A percentile compares a stretch with the other conserved stretches of the same genome.
These are phyloP conservation scores for Micractinium conductrix DNA, from an alignment of 139 green algal genomes.

Conservation along the genomic window DNA sequence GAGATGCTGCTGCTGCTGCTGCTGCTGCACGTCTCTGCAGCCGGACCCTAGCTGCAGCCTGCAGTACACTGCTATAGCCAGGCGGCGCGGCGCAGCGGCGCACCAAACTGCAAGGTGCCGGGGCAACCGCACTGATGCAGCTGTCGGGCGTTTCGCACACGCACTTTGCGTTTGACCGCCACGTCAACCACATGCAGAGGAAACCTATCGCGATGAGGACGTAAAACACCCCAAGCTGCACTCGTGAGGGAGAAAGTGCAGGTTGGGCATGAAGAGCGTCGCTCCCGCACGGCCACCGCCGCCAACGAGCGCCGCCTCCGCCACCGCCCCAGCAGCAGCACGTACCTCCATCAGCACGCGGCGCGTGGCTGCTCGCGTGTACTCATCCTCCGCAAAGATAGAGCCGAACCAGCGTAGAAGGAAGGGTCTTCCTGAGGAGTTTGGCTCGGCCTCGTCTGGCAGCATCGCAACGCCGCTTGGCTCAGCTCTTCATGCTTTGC, in stretches of 20 bases:
- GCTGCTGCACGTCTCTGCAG: no score
- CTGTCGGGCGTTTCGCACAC: no score
- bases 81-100: no score
- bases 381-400: constrained; percentile 15
- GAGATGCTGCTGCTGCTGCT: no score
- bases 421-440: no score
- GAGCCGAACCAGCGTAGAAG: constrained; percentile 4
- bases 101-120: background rate
- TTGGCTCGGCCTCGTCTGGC: no score
- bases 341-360: constrained; percentile 11
- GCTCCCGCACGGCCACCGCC: background rate
- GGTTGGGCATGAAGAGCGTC: background rate
- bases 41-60: no score
- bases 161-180: constrained; percentile 23
- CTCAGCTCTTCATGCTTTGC: no score
- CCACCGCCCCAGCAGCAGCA: background rate
- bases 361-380: background rate
- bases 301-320: background rate
- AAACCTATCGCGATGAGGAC: constrained; percentile 17
- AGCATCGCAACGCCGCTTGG: no score
- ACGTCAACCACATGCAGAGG: constrained; percentile 17
- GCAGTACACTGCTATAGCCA: no score
- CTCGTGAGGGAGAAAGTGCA: background rate
- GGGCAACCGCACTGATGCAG: background rate
- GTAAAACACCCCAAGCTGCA: constrained; percentile 27